A percentile compares a stretch with the other conserved stretches of the same genome.
These are phyloP conservation scores for Rhododendron henanense DNA, from an alignment of 148 eudicot species.

Conservation along the genomic window DNA sequence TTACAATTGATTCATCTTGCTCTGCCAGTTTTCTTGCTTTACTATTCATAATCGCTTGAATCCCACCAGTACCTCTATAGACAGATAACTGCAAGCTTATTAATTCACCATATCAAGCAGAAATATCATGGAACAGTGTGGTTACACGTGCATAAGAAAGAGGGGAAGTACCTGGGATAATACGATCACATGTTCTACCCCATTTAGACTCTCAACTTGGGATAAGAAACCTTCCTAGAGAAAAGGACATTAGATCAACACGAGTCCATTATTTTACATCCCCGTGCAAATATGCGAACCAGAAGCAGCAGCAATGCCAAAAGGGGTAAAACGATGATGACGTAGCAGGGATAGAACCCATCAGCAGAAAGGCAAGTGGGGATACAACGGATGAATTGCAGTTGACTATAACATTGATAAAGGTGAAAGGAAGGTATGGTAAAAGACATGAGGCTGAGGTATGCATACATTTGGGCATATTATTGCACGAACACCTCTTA, in stretches of 20 bases:
- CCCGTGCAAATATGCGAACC: background rate
- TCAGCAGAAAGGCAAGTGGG: background rate
- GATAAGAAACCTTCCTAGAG: conserved; percentile 78
- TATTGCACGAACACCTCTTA: conserved; percentile 71
- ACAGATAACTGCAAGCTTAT: conserved; percentile 86
- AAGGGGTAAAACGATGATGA: background rate
- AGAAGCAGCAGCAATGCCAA: background rate
- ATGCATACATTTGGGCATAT: conserved; percentile 76
- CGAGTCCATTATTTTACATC: background rate
- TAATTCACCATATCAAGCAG: conserved; percentile 31
- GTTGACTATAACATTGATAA: background rate
- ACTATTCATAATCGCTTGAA: conserved; percentile 74
- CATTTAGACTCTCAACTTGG: conserved; percentile 52
- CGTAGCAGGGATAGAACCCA: background rate
- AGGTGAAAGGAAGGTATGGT: background rate
- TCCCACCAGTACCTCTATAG: conserved; percentile 67
- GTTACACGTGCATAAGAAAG: background rate
- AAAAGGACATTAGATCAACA: background rate
- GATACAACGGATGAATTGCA: background rate
- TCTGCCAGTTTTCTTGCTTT: conserved; percentile 69
- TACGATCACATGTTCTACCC: conserved; percentile 68
- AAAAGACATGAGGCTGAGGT: background rate
- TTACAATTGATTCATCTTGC: conserved; percentile 60
- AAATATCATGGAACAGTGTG: background rate
- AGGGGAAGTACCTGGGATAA: conserved; percentile 70